Evolutionary conservation across 1,284 basidiomycete species (phyloP), one percentile per base, ranked within the genome.

Genomic region (Pholiota adiposa): DNA sequence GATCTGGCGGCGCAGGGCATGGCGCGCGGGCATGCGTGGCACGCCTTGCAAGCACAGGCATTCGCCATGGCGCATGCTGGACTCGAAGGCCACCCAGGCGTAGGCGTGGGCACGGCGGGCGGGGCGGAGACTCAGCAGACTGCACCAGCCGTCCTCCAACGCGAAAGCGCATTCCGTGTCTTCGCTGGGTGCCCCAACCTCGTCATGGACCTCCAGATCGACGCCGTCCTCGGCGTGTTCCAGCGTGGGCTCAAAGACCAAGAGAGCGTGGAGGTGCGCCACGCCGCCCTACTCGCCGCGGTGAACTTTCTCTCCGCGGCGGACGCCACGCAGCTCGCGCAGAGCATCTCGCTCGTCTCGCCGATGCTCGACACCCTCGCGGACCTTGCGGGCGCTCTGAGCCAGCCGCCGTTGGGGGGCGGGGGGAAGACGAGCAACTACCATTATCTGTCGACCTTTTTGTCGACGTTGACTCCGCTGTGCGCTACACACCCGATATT

Each of bases 1-100:
- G 90, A 93, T 67, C 75, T 93, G 34, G 87, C 89, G 2, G 88
- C 88, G 62, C 83, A 89, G 54, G 83, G 84, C 12, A 90, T 93
- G 86, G 71, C 73, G 19, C 79, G 89, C 1, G 90, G 90, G 1
- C 72, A 89, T 16, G 90, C 90, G 2, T 93, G 91, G 89, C 90
- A 90, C 67, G 85, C 87, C 1, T 77, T 93, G 2, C 89, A 92
- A 69, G 84, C 82, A 0, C 87, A 88, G 60, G 80, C 81, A 0
- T 92, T 90, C 67, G 79, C 72, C 51, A 89, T 91, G 87, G 79
- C 83, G 0, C 82, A 85, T 51, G 65, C 74, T 0, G 50, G 41
- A 2, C n/a, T 55, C 2, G 54, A 55, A 27, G 43, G 54, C 2
- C 54, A 48, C 8, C 40, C 33, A 5, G 56, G 31, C 6, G 53